Percentiles rank a stretch among this genome's conserved stretches.
Conservation (phyloP, 2,329 filamentous ascomycete species). For the Cryphonectria nitschkei region DNA sequence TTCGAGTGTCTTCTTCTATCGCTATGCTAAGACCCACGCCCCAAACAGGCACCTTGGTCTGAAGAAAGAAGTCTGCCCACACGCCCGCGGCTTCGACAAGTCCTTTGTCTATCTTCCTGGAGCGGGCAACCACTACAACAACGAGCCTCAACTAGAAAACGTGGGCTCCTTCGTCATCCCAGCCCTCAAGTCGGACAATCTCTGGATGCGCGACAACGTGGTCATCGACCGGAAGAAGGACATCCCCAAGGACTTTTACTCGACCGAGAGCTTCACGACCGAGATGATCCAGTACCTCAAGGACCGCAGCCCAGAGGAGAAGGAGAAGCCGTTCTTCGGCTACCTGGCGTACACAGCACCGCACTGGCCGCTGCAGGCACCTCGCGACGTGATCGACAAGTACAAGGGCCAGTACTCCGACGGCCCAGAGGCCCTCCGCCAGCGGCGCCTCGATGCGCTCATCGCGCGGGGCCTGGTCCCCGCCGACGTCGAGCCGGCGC, state of each 20-base stretch:
- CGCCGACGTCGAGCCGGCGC: constrained; percentile 53
- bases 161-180: constrained; percentile 41
- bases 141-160: constrained; percentile 47
- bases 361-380: constrained; percentile 66
- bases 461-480: constrained; percentile 60
- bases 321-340: constrained; percentile 56
- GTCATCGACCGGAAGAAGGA: constrained; percentile 44
- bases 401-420: constrained; percentile 64
- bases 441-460: constrained; percentile 55
- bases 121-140: constrained; percentile 59
- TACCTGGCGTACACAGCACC: constrained; percentile 65
- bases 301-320: constrained; percentile 45
- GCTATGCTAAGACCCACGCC: constrained; percentile 5
- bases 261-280: constrained; percentile 53
- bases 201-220: constrained; percentile 44
- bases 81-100: constrained; percentile 61
- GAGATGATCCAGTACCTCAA: constrained; percentile 55
- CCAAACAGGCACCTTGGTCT: constrained; percentile 47
- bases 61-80: constrained; percentile 58
- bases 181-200: constrained; percentile 42
- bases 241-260: constrained; percentile 56
- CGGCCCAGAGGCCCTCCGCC: constrained; percentile 59
- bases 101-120: constrained; percentile 64
- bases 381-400: constrained; percentile 55
- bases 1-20: no score